Percentiles rank a stretch among this genome's conserved stretches.
Evolutionary conservation across 108 stramenopile genomes (phyloP).

Genomic region (Fistulifera pelliculosa): DNA sequence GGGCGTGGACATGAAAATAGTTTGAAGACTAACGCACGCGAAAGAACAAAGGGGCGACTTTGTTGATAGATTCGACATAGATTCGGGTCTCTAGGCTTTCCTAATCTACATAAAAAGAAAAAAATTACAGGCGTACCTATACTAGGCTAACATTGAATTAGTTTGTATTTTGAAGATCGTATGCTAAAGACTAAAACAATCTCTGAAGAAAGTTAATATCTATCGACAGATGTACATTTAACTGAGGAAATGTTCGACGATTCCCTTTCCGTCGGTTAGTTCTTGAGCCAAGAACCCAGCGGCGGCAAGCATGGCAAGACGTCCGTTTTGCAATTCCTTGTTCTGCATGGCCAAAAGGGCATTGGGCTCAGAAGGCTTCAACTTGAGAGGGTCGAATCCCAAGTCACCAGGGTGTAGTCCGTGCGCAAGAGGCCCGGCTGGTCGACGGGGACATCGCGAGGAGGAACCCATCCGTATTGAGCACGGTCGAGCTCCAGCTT

Average conservation of each 20-base stretch:
- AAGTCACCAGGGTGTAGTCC: conserved; percentile 69
- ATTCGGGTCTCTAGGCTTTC: no score
- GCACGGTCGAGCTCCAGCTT: conserved; percentile 46
- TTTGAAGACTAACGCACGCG: no score
- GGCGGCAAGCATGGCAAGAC: conserved; percentile 84
- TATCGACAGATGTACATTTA: no score
- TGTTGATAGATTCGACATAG: no score
- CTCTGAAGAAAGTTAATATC: no score
- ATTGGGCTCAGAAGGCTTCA: conserved; percentile 63
- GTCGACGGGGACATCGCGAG: conserved; percentile 42
- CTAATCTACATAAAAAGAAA: no score
- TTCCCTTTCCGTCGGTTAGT: conserved; percentile 64
- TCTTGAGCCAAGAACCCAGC: conserved; percentile 83
- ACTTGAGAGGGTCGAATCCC: conserved; percentile 80
- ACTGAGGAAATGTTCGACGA: conserved; percentile 47
- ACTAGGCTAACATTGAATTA: no score
- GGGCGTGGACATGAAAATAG: no score
- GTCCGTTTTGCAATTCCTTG: conserved; percentile 88
- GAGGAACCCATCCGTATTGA: conserved; percentile 59
- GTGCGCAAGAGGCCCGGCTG: conserved; percentile 32
- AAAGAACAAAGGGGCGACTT: no score
- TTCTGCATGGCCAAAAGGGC: conserved; percentile 60
- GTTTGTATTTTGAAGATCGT: no score
- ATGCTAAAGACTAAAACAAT: no score
- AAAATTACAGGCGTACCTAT: no score